Base-by-base conservation (phyloP, 2,329 filamentous ascomycete species). In the Helotiales sp. region DNA sequence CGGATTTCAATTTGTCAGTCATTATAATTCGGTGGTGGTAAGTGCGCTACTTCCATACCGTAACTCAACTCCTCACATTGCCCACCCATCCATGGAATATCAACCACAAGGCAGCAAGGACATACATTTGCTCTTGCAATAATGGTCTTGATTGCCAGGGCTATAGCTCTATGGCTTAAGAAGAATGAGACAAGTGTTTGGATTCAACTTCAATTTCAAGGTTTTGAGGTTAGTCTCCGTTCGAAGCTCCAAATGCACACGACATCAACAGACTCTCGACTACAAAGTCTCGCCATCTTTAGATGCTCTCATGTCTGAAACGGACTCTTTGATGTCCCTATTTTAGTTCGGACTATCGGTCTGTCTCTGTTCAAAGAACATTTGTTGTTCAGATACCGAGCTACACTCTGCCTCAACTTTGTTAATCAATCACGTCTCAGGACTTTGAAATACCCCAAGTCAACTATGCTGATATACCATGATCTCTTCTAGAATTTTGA, bases 21-120 rank as follows among this genome's bases (percentile, higher is more conserved):
- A 59, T 68, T 65, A 68, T 73, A 71, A 43, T 62, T 61, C 40
- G 65, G 57, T 54, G 63, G 67, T 69, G 63, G 71, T 71, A 58
- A 69, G 72, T 69, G 15, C 17, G n/a, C 43, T 57, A 52, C 30
- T 43, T 40, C 37, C n/a, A 28, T 37, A n/a, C 30, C 30, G 47
- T 54, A 20, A 10, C 7, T 24, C 47, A 45, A 26, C 37, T 20
- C 40, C 24, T 54, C 49, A 37, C 43, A 34, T 11, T n/a, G 37
- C 45, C 17, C 7, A n/a, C 13, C n/a, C 17, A 20, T 5, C n/a
- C 20, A 20, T 45, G 40, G 1, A 6, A 6, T 45, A 45, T 45
- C 17, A 6, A 45, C n/a, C 40, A 45, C 34, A 3, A 20, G 40
- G 10, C 40, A 45, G 20, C 6, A 45, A 45, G 17, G 40, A 20